phyloP scores from a whole-genome alignment of 768 basidiomycete genomes.

The Cystoderma amianthinum region DNA sequence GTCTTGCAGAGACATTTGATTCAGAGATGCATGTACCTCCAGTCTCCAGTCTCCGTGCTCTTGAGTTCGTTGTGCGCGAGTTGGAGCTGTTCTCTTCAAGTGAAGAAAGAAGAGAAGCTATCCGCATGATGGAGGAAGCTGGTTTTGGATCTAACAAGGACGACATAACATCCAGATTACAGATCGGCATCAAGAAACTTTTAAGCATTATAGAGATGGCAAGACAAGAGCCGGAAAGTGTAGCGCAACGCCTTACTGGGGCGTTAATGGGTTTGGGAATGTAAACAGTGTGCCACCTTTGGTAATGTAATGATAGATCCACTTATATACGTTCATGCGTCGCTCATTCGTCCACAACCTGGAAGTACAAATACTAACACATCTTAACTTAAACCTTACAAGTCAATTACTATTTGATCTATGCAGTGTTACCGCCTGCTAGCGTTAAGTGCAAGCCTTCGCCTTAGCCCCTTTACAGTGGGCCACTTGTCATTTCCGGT shows the following conservation, averaged over 20 bases:
- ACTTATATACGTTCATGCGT: too few species aligned
- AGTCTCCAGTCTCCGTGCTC: conserved; percentile 58
- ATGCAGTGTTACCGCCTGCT: too few species aligned
- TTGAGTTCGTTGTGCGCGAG: conserved; percentile 76
- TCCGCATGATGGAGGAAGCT: conserved; percentile 65
- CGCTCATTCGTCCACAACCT: too few species aligned
- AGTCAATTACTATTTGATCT: too few species aligned
- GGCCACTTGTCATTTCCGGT: too few species aligned
- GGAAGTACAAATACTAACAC: too few species aligned
- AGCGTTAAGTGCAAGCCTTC: too few species aligned
- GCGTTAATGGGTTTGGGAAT: conserved; percentile 53
- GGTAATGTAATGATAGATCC: too few species aligned
- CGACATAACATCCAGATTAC: conserved; percentile 40
- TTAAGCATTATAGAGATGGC: conserved; percentile 94
- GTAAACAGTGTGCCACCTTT: too few species aligned
- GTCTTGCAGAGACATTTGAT: conserved; percentile 86
- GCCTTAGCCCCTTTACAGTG: too few species aligned
- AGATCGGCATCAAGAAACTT: conserved; percentile 92
- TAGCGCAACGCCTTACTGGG: conserved; percentile 60
- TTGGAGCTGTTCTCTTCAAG: conserved; percentile 66
- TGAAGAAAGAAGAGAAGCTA: conserved; percentile 48
- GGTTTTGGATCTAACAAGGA: conserved; percentile 54
- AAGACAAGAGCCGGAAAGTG: conserved; percentile 86
- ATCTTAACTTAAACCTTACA: too few species aligned
- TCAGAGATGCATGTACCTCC: conserved; percentile 81